A percentile compares a stretch with the other conserved stretches of the same genome.
Evolutionary conservation across 2,329 filamentous ascomycete species (phyloP).

Genomic region (Grosmannia serpens): DNA sequence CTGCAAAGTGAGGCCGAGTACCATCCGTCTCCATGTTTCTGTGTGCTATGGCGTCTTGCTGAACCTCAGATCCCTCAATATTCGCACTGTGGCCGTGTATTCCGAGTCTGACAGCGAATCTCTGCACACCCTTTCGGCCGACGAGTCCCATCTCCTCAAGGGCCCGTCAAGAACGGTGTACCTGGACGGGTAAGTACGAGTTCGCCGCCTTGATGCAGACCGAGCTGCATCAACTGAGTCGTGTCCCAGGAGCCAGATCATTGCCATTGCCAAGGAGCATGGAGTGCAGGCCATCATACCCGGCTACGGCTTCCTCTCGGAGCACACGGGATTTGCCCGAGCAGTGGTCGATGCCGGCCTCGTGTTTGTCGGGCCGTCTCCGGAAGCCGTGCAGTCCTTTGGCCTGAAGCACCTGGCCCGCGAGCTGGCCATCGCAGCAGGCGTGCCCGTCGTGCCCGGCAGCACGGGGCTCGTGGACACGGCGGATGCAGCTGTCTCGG

Average conservation of each 20-base stretch:
- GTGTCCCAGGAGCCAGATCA: constrained; percentile 8
- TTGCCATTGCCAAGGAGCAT: constrained; percentile 6
- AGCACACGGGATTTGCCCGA: constrained; percentile 5
- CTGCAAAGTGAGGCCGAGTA: no score
- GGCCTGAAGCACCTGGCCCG: constrained; percentile 8
- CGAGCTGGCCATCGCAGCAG: constrained; percentile 24
- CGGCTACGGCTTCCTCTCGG: constrained; percentile 8
- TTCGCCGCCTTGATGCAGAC: no score
- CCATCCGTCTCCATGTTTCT: no score
- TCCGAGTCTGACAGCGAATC: constrained; percentile 11
- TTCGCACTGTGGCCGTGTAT: constrained; percentile 11
- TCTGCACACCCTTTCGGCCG: constrained; percentile 13
- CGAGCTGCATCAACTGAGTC: no score
- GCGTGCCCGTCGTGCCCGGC: constrained; percentile 28
- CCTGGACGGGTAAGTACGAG: constrained; percentile 1
- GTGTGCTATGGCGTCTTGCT: no score
- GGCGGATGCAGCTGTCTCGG: constrained; percentile 40
- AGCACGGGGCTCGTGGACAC: constrained; percentile 11
- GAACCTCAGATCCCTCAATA: no score
- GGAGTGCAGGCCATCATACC: constrained; percentile 4
- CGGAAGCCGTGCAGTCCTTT: not conserved
- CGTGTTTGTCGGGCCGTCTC: constrained; percentile 3
- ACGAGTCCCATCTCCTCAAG: constrained; percentile 10
- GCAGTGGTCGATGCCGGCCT: constrained; percentile 15
- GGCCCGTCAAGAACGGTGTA: constrained; percentile 8